These are phyloP conservation scores for Trifolium repens DNA, from an alignment of 306 rosid genomes.

Conservation along the genomic window DNA sequence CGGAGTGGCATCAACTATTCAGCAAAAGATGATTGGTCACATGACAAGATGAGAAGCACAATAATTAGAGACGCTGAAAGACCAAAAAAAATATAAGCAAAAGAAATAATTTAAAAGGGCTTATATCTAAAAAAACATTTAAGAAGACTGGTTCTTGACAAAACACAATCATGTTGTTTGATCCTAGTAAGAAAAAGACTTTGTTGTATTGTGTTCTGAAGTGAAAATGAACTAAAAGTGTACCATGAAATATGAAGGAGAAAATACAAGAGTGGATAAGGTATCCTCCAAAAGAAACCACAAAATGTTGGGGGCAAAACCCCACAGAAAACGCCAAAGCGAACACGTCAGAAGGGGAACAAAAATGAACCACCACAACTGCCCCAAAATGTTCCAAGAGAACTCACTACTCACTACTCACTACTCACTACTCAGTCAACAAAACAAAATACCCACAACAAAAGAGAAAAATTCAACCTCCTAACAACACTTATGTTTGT, in stretches of 20 bases:
- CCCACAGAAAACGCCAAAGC: slow-evolving; percentile 18
- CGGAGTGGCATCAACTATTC: neutral
- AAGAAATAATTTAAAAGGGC: no score
- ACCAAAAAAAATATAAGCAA: no score
- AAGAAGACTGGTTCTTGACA: no score
- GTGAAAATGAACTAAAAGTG: neutral
- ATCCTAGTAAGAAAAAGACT: neutral
- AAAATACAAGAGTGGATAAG: neutral
- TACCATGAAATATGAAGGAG: neutral
- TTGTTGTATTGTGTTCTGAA: no score
- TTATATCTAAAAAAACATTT: no score
- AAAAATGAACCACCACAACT: neutral
- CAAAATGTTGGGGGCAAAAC: neutral
- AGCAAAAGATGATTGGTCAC: no score
- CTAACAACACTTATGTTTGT: neutral
- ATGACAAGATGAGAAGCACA: no score
- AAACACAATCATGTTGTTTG: no score
- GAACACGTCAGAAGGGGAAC: neutral
- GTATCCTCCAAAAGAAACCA: slow-evolving; percentile 19
- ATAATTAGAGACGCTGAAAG: no score
- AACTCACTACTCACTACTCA: neutral
- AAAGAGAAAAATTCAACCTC: neutral
- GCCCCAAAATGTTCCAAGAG: slow-evolving; percentile 1
- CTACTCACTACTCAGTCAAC: neutral
- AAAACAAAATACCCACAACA: neutral